Evolutionary conservation across 2,329 filamentous ascomycete species (phyloP), one percentile per base, ranked within the genome.

Genomic region (Penicillium nordicum): DNA sequence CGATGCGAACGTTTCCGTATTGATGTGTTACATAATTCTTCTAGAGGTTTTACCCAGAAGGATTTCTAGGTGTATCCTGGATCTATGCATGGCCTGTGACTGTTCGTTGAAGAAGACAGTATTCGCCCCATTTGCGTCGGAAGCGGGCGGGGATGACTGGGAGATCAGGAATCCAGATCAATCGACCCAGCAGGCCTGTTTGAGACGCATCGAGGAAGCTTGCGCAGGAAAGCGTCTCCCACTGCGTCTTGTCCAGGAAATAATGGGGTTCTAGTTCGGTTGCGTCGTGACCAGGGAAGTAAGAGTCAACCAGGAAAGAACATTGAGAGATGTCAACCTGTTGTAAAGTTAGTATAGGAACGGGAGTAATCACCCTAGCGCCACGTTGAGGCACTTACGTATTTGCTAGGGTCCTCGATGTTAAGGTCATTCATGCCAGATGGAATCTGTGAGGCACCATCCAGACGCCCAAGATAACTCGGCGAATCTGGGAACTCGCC

Each of bases 371-470:
- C 3, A 5, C 27, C 3, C 0, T 9, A 16, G 10, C 3, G 12
- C 29, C 29, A n/a, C 12, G 12, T 27, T 32, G 29, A n/a, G 16
- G 29, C 3, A 71, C 83, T 77, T 70, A 87, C 88, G 72, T 97
- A 96, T 84, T 97, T 99, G 57, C 85, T 83, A 59, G 82, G 72
- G 70, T 99, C 94, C 73, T 97, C 92, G 62, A 87, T 79, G 67
- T 99, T 99, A 60, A 85, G 84, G 71, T 96, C 91, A 70, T 99
- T 99, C 86, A 99, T 90, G 3, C 93, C 93, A 47, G 80, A 78
- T 0, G 94, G 89, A 1, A 88, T 83, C 55, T 90, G 78, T 85
- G 91, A 96, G 1, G 92, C 90, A n/a, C 92, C 92, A 42, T 89
- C 84, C 74, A 89, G 90, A 60, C 90, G 80, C 3, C 87, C 89